phyloP scores from a whole-genome alignment of 768 basidiomycete genomes.

The Rhodotorula babjevae region DNA sequence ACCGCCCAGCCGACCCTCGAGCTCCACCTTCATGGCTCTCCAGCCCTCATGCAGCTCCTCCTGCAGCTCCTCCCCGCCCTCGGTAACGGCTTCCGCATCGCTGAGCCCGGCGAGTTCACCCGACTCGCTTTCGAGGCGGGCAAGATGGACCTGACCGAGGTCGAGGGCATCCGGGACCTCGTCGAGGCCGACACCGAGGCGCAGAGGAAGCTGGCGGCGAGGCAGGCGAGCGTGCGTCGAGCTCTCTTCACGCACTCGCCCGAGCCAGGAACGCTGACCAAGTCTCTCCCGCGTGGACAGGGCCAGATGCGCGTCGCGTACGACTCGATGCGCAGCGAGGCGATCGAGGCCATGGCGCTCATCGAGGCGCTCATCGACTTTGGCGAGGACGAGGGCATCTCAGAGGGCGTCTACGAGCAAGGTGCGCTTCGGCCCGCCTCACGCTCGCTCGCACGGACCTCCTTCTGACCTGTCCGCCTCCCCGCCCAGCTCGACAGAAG shows the following conservation, averaged over 20 bases:
- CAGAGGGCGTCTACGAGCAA: slow-evolving; percentile 63
- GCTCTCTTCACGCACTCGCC: not conserved
- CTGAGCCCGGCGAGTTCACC: slow-evolving; percentile 84
- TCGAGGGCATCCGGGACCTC: slow-evolving; percentile 79
- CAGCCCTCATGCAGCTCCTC: slow-evolving; percentile 69
- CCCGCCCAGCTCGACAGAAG: slow-evolving; percentile 55
- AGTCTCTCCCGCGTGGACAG: slow-evolving; percentile 48
- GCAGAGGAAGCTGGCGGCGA: slow-evolving; percentile 69
- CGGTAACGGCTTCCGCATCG: slow-evolving; percentile 58
- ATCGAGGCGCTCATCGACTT: slow-evolving; percentile 90
- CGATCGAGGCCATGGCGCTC: slow-evolving; percentile 68
- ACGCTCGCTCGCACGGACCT: not conserved
- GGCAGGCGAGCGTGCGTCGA: slow-evolving; percentile 61
- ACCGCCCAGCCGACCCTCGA: slow-evolving; percentile 79
- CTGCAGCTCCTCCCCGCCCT: slow-evolving; percentile 58
- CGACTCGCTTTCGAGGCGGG: slow-evolving; percentile 74
- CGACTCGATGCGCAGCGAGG: slow-evolving; percentile 60
- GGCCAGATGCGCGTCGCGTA: slow-evolving; percentile 61
- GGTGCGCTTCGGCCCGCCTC: not conserved
- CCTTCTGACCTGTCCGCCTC: not conserved
- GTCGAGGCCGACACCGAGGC: slow-evolving; percentile 82
- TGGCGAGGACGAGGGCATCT: slow-evolving; percentile 83
- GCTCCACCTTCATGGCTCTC: slow-evolving; percentile 79
- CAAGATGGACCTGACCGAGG: slow-evolving; percentile 77
- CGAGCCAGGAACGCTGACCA: not conserved